phyloP scores from a whole-genome alignment of 2,329 filamentous ascomycete genomes.

The Penicillium sp. region DNA sequence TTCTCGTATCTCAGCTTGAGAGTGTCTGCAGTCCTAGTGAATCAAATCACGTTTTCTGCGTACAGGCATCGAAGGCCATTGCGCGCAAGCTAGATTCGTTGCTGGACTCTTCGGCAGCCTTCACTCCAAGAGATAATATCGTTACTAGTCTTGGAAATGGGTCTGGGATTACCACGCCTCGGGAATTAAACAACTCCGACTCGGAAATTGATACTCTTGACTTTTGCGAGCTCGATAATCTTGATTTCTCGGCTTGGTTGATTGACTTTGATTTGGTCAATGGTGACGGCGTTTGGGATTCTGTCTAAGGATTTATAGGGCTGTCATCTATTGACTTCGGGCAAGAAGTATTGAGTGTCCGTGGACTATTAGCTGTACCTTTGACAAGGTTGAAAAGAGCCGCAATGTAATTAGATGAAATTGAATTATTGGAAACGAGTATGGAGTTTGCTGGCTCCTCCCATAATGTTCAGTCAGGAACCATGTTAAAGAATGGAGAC shows the following conservation, averaged over 20 bases:
- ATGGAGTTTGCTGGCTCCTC: too few species aligned
- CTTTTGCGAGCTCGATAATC: slow-evolving; percentile 8
- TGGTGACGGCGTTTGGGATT: not conserved
- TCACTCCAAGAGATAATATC: not conserved
- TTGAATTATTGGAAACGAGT: not conserved
- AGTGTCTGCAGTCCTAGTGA: slow-evolving; percentile 9
- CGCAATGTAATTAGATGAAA: too few species aligned
- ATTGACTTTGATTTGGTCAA: slow-evolving; percentile 12
- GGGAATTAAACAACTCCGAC: not conserved
- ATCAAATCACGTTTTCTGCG: slow-evolving; percentile 14
- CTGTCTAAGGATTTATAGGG: not conserved
- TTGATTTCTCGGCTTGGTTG: slow-evolving; percentile 11
- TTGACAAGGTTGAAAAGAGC: too few species aligned
- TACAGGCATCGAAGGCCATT: slow-evolving; percentile 16
- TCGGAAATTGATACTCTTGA: not conserved
- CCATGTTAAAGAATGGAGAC: too few species aligned
- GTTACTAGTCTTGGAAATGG: not conserved
- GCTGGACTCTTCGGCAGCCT: slow-evolving; percentile 5
- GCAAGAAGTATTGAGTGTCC: too few species aligned
- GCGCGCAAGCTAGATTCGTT: slow-evolving; percentile 14
- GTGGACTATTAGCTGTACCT: too few species aligned
- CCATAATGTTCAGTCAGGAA: too few species aligned
- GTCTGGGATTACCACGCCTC: not conserved
- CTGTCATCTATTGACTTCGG: too few species aligned
- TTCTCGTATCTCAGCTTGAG: slow-evolving; percentile 17